These are phyloP conservation scores for Plasmodium relictum DNA, from an alignment of 169 alveolate genomes.

Conservation along the genomic window DNA sequence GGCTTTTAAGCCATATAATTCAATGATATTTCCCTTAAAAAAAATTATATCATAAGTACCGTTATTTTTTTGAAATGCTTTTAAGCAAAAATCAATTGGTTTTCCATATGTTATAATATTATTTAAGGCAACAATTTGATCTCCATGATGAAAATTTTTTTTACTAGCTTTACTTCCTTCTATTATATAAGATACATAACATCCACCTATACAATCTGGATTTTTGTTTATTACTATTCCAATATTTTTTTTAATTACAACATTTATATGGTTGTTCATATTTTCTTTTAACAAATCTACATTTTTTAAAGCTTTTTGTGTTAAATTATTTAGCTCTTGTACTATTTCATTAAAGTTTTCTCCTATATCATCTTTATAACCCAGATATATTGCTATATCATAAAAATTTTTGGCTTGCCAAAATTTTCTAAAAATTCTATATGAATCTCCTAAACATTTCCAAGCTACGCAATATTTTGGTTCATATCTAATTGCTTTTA, in stretches of 20 bases:
- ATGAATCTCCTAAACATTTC: constrained; percentile 75
- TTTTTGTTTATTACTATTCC: constrained; percentile 71
- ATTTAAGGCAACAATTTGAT: constrained; percentile 74
- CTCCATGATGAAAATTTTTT: constrained; percentile 73
- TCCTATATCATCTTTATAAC: constrained; percentile 68
- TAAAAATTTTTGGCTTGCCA: constrained; percentile 75
- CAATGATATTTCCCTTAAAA: constrained; percentile 73
- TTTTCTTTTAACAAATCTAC: constrained; percentile 48
- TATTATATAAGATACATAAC: constrained; percentile 67
- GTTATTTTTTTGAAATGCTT: constrained; percentile 70
- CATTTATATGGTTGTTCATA: constrained; percentile 40
- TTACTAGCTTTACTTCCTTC: constrained; percentile 76
- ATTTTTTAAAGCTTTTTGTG: constrained; percentile 47
- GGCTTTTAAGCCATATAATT: constrained; percentile 67
- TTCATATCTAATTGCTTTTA: constrained; percentile 67
- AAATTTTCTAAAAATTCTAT: constrained; percentile 68
- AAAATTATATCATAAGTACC: constrained; percentile 72
- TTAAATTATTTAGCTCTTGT: constrained; percentile 46
- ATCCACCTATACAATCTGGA: constrained; percentile 74
- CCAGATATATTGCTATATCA: constrained; percentile 72
- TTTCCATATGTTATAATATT: constrained; percentile 66
- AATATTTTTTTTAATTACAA: constrained; percentile 52
- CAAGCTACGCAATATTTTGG: constrained; percentile 45
- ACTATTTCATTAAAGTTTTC: constrained; percentile 54
- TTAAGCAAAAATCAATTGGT: constrained; percentile 62